Conservation (phyloP, 306 rosid species). For the Malus fusca region DNA sequence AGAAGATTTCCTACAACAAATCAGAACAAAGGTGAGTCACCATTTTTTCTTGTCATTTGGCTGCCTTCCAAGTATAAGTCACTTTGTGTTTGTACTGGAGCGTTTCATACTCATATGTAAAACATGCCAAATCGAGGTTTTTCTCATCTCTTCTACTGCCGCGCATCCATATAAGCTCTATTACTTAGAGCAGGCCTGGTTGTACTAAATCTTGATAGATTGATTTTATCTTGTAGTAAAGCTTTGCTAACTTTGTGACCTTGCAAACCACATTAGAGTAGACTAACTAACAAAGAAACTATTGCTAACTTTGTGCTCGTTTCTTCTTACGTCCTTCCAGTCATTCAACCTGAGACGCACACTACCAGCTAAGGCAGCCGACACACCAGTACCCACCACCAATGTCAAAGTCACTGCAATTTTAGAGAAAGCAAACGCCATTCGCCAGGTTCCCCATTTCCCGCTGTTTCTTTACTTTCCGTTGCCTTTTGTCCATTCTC, state of each 20-base stretch:
- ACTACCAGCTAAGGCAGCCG: constrained; percentile 41
- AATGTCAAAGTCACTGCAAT: constrained; percentile 80
- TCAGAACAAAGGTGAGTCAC: constrained; percentile 60
- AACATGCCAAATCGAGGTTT: neutral
- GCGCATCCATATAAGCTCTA: neutral
- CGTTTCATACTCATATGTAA: neutral
- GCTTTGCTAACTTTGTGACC: too few relatives aligned
- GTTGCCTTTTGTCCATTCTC: neutral
- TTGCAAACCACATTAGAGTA: neutral
- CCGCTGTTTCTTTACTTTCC: neutral
- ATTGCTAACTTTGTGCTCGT: constrained; percentile 14
- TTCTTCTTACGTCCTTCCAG: constrained; percentile 32
- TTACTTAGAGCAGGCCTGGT: neutral
- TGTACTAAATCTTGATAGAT: neutral
- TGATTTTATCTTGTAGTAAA: neutral
- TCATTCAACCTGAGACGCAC: constrained; percentile 84
- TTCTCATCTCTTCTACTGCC: neutral
- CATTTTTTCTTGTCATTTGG: constrained; percentile 2
- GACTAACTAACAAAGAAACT: neutral
- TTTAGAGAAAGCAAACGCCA: constrained; percentile 91
- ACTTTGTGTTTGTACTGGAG: neutral
- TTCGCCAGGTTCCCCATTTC: constrained; percentile 67
- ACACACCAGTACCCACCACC: constrained; percentile 38
- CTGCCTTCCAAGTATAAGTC: neutral
- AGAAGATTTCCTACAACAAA: constrained; percentile 79